Conservation (phyloP, 495 filamentous ascomycete genomes). For the Thozetella sp. region DNA sequence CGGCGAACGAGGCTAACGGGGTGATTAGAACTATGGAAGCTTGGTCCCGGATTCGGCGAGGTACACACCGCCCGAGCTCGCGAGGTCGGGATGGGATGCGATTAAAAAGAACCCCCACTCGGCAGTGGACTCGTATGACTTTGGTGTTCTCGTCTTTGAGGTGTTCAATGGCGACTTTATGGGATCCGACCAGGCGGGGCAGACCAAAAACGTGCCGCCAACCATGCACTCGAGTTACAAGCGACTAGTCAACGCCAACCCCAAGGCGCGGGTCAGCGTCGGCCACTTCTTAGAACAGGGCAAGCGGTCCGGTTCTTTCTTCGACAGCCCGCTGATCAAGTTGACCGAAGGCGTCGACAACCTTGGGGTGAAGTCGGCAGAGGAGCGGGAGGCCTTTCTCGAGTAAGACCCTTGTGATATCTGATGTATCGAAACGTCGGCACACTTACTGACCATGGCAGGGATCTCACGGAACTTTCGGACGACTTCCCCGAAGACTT, state of each 20-base stretch:
- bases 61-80: slow-evolving; percentile 84
- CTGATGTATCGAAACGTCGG: neutral
- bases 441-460: slow-evolving; percentile 33
- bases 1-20: slow-evolving; percentile 5
- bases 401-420: slow-evolving; percentile 48
- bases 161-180: slow-evolving; percentile 84
- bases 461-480: slow-evolving; percentile 81
- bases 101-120: slow-evolving; percentile 82
- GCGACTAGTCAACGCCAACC: slow-evolving; percentile 82
- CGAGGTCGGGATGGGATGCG: slow-evolving; percentile 83
- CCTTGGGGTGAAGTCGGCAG: slow-evolving; percentile 82
- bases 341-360: slow-evolving; percentile 91
- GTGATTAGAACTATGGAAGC: slow-evolving; percentile 74
- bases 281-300: slow-evolving; percentile 91
- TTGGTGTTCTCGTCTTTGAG: slow-evolving; percentile 83
- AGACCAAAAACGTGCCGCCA: slow-evolving; percentile 84
- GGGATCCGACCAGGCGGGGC: slow-evolving; percentile 73
- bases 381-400: slow-evolving; percentile 83
- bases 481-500: slow-evolving; percentile 97
- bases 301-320: slow-evolving; percentile 78
- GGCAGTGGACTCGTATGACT: slow-evolving; percentile 84
- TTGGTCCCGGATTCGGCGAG: slow-evolving; percentile 79
- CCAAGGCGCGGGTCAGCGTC: slow-evolving; percentile 82
- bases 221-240: slow-evolving; percentile 90
- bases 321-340: slow-evolving; percentile 88